phyloP scores from a whole-genome alignment of 306 rosid species.

The Vigna angularis region DNA sequence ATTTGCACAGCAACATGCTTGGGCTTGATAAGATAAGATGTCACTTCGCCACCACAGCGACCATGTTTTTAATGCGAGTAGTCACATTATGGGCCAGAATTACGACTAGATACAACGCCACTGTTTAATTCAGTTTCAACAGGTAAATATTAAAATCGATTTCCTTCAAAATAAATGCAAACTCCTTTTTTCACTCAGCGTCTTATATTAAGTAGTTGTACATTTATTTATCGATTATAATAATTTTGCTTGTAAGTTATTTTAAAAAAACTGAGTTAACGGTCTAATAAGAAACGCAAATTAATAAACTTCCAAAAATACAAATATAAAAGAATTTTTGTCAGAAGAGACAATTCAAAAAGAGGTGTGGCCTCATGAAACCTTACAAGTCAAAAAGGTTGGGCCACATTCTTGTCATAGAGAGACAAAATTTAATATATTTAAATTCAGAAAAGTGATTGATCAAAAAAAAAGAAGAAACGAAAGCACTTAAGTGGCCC shows the following conservation, averaged over 20 bases:
- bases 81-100: neutral
- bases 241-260: no score
- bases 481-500: conserved; percentile 18
- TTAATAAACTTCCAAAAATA: no score
- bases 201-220: no score
- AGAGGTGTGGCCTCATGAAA: neutral
- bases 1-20: conserved; percentile 31
- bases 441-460: neutral
- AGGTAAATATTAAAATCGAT: neutral
- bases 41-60: conserved; percentile 19
- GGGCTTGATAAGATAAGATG: neutral
- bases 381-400: conserved; percentile 35
- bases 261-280: no score
- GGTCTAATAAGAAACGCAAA: no score
- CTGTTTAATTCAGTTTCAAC: conserved; percentile 18
- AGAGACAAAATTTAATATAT: conserved; percentile 25
- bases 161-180: conserved; percentile 2
- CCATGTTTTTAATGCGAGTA: neutral
- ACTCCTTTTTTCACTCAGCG: neutral
- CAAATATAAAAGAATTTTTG: no score
- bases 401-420: conserved; percentile 22
- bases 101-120: neutral
- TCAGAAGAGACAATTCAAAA: no score
- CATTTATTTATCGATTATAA: no score
- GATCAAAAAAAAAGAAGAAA: neutral